Evolutionary conservation across 345 rosid species (phyloP), one percentile per base, ranked within the genome.

Genomic region (Erucastrum elatum): DNA sequence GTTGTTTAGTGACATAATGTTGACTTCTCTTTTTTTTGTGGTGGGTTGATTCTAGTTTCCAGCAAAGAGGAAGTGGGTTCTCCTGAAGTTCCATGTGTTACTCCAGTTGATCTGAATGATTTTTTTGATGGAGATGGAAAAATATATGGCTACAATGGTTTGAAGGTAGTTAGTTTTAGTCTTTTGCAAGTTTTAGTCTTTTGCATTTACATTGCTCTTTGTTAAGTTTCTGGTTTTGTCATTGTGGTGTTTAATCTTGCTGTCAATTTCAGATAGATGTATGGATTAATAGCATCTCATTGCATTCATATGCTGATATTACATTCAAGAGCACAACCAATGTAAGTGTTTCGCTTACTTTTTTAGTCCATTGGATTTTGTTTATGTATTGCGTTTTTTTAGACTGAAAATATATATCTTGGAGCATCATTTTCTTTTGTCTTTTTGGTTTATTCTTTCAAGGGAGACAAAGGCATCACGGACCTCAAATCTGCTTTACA

Each of bases 401-500:
- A 12, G 13, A 25, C 11, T n/a, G 16, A n/a, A 49, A 13, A 49
- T 33, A 33, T 33, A 39, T 53, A 53, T 53, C 60, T 16, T 53
- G 25, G 27, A 65, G 55, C 51, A 25, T 79, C 68, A 33, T 70
- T 63, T 75, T 21, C 71, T 51, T 4, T 77, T 64, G 49, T 53
- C 31, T 21, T 66, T 65, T 15, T 64, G 10, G 10, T 11, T 25
- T 12, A 26, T 83, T 49, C 8, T 82, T 83, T 13, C 69, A 66
- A 92, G 98, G 91, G 91, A 66, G 97, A 88, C 71, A 93, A 95
- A 82, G 98, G 98, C 64, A 82, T 93, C 71, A 93, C 98, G 0
- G 97, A 93, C 70, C 85, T 95, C 75, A 90, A 87, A 81, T 80
- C 93, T 75, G 76, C 94, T 82, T 90, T 95, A 75, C 88, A 93